Percentiles rank a stretch among this genome's conserved stretches.
These are phyloP conservation scores for Cerrena zonata DNA, from an alignment of 1,284 basidiomycete genomes.

Conservation along the genomic window DNA sequence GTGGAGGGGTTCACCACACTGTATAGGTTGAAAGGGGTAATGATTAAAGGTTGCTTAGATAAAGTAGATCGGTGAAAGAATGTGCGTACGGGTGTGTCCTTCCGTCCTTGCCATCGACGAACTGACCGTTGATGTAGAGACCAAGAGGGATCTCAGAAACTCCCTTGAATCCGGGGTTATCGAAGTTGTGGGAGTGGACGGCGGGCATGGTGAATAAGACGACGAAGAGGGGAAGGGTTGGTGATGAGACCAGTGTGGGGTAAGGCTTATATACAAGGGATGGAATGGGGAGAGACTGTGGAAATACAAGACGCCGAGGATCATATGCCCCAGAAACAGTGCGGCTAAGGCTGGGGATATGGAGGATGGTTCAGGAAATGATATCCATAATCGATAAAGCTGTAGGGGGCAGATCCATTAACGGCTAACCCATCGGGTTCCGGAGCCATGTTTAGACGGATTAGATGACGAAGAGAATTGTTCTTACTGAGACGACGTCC, in stretches of 20 bases:
- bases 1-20: constrained; percentile 80
- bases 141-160: constrained; percentile 66
- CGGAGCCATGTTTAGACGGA: not conserved
- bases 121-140: constrained; percentile 81
- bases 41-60: constrained; percentile 12
- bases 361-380: too few species aligned
- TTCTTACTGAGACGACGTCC: too few species aligned
- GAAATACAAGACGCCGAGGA: not conserved
- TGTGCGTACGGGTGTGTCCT: constrained; percentile 60
- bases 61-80: not conserved
- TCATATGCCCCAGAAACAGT: not conserved
- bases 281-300: too few species aligned
- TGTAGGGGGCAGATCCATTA: too few species aligned
- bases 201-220: constrained; percentile 28
- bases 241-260: not conserved
- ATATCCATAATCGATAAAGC: too few species aligned
- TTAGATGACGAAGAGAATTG: not conserved
- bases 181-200: constrained; percentile 53
- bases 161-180: constrained; percentile 66
- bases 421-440: not conserved
- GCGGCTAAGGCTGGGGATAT: too few species aligned
- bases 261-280: not conserved
- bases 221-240: not conserved
- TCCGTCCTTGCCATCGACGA: constrained; percentile 60
- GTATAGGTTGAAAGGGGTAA: too few species aligned